Evolutionary conservation across 2,329 filamentous ascomycete genomes (phyloP), one percentile per base, ranked within the genome.

Genomic region (Drechslera avenae): DNA sequence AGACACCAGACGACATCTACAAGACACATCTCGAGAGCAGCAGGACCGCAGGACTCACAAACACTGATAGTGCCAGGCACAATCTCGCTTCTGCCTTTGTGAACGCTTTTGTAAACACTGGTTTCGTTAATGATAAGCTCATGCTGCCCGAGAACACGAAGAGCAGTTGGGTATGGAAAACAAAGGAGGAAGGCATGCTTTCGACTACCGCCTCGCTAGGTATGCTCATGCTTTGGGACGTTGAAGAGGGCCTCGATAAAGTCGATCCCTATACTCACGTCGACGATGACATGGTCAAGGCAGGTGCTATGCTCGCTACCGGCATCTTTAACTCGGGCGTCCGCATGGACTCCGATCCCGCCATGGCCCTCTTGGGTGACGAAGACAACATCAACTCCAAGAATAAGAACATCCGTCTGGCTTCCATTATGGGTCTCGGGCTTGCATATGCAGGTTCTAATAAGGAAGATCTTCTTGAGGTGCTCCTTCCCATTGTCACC

Each of bases 21-120:
- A 99, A 99, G 81, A 96, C 91, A 69, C 94, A 99, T 75, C 83
- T 99, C 4, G 94, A 99, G 77, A 97, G 90, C 78, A 96, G 88
- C 66, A 86, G 95, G 55, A 94, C 95, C 45, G 90, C 91, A 18
- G 92, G 91, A 30, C 84, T 96, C 76, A 97, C 93, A 9, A 97
- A 97, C 71, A 85, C 95, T 39, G 94, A 99, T 72, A 99, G 94
- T 8, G 92, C 93, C 23, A 85, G 91, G 64, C 93, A 99, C 79
- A 99, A 99, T 68, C 82, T 99, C 54, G 92, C 94, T 3, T 94
- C 93, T 46, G 91, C 88, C 3, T 97, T 99, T 63, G 95, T 99
- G 59, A 99, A 99, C 69, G 90, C 89, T 0, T 97, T 99, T 67
- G 91, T 94, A 56, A 99, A 99, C 64, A 92, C 94, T 45, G 94